These are phyloP conservation scores for Bodo saltans DNA, from an alignment of 78 protist species.

Conservation along the genomic window DNA sequence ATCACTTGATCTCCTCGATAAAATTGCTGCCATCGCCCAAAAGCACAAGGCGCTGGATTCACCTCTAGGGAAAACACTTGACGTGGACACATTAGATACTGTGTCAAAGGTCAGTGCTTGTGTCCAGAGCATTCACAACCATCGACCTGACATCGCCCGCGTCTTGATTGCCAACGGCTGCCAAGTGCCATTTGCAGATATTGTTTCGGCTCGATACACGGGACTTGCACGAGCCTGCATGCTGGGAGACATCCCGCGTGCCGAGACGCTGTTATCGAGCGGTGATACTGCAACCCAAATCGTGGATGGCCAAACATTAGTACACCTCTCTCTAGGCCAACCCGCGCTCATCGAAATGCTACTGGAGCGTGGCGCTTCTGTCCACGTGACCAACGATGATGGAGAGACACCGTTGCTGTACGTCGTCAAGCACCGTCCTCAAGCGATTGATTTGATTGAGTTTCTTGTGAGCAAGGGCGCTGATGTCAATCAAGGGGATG, in stretches of 20 bases:
- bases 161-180: background rate
- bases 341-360: background rate
- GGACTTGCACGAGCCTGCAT: background rate
- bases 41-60: background rate
- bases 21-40: background rate
- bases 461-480: background rate
- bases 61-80: background rate
- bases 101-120: background rate
- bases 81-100: background rate
- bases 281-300: background rate
- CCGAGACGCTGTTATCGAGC: background rate
- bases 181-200: background rate
- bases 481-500: background rate
- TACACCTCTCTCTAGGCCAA: background rate
- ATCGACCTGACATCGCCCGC: background rate
- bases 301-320: background rate
- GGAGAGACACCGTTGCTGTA: background rate
- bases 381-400: background rate
- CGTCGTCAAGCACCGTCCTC: background rate
- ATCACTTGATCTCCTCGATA: background rate
- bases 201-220: background rate
- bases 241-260: background rate
- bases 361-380: background rate
- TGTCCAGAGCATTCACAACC: background rate
- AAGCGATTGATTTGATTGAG: background rate